A percentile compares a stretch with the other conserved stretches of the same genome.
These are phyloP conservation scores for Chlorociboria aeruginascens DNA, from an alignment of 495 filamentous ascomycete species.

Conservation along the genomic window DNA sequence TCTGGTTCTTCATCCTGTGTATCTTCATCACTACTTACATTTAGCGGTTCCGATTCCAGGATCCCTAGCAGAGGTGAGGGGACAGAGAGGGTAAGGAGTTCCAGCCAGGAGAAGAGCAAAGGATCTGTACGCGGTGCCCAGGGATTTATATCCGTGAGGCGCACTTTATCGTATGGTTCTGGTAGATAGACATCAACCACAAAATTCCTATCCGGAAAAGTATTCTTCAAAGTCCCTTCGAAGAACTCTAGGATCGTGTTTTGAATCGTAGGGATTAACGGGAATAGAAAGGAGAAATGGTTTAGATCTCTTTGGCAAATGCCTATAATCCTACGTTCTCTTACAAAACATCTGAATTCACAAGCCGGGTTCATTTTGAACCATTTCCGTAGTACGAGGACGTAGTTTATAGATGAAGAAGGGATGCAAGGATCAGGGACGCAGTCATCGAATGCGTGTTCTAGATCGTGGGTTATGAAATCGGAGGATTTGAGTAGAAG, in stretches of 20 bases:
- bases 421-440: conserved; percentile 13
- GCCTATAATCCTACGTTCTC: conserved; percentile 61
- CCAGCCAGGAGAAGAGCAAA: conserved; percentile 80
- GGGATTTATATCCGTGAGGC: conserved; percentile 89
- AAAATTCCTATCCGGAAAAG: conserved; percentile 74
- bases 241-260: conserved; percentile 61
- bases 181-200: conserved; percentile 89
- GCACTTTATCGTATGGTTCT: conserved; percentile 60
- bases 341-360: conserved; percentile 93
- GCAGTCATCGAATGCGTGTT: conserved; percentile 83
- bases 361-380: conserved; percentile 78
- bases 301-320: conserved; percentile 86
- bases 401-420: conserved; percentile 37
- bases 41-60: conserved; percentile 8
- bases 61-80: conserved; percentile 33
- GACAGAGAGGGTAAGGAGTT: conserved; percentile 62
- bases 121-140: conserved; percentile 89
- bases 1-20: conserved; percentile 28
- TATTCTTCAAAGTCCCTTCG: conserved; percentile 51
- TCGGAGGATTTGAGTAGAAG: conserved; percentile 83
- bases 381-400: conserved; percentile 74
- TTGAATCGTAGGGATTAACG: conserved; percentile 49
- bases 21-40: conserved; percentile 26
- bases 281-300: conserved; percentile 70
- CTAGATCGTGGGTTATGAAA: conserved; percentile 88